These are phyloP conservation scores for Cercospora sp. DNA, from an alignment of 2,329 filamentous ascomycete genomes.

Conservation along the genomic window DNA sequence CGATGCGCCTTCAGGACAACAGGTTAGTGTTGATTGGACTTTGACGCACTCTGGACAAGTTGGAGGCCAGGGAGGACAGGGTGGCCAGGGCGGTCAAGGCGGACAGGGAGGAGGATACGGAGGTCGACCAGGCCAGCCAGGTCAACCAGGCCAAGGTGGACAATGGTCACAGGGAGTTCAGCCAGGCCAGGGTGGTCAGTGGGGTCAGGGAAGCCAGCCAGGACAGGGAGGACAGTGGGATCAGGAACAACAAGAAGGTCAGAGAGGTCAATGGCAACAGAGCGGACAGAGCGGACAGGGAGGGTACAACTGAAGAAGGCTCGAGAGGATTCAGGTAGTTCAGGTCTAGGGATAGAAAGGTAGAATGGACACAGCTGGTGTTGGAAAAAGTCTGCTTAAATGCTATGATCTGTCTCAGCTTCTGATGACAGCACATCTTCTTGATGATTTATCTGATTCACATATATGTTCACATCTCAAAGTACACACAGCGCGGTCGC, in stretches of 20 bases:
- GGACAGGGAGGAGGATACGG: too few species aligned
- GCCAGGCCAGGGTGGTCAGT: too few species aligned
- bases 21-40: not conserved
- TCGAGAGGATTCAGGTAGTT: not conserved
- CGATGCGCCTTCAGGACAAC: not conserved
- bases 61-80: not conserved
- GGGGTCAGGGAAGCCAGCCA: too few species aligned
- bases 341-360: not conserved
- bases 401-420: not conserved
- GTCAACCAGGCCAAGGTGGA: too few species aligned
- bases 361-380: not conserved
- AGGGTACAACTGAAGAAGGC: not conserved
- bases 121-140: too few species aligned
- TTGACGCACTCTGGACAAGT: not conserved
- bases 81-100: not conserved
- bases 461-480: not conserved
- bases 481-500: not conserved
- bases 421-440: not conserved
- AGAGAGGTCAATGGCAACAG: not conserved
- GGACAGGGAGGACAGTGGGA: too few species aligned
- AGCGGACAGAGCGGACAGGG: not conserved
- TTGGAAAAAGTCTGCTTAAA: not conserved
- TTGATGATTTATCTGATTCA: not conserved
- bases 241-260: too few species aligned
- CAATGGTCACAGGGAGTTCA: too few species aligned